Base-by-base conservation (phyloP, 2,329 filamentous ascomycete genomes). In the Tolypocladium sp. region DNA sequence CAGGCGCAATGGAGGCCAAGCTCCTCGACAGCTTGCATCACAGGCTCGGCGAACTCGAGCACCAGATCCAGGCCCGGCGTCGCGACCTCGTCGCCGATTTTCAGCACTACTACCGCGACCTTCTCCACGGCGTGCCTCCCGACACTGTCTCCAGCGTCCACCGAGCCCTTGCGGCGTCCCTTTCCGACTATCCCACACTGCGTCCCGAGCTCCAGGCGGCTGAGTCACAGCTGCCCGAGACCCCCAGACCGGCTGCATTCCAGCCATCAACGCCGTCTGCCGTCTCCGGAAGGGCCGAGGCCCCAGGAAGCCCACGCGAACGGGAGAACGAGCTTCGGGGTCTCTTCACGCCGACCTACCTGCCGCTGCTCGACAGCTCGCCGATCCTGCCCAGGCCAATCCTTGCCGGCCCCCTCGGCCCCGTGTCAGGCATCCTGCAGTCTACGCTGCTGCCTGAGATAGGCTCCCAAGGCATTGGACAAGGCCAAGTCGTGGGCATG, bases 281-380 rank as follows among this genome's bases (percentile, higher is more conserved):
- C 65, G 63, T 60, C 64, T 64, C 66, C 59, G 62, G 61, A 66
- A 60, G 61, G 62, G 61, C 69, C 64, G 68, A 68, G 63, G 64
- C 68, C 63, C 73, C 73, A 56, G 67, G 74, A 63, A 78, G 75
- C 65, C 77, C 78, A 56, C 80, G 80, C 71, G 80, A 82, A 60
- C 79, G 82, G 61, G 83, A 87, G 64, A 73, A 75, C 67, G 83
- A 86, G 64, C 81, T 88, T 63, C 79, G 80, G 63, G 84, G 84
- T 61, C 72, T 88, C 60, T 87, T 88, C 67, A 86, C 81, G 41
- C 85, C 84, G 35, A 80, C 74, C 62, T 88, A 82, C 66, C 77
- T 88, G 58, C 84, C 84, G 52, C 74, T 88, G 58, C 78, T 88
- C 58, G 84, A 86, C 63, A 76, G 76, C 62, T 67, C 68, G 59